Conservation (phyloP, 768 basidiomycete species). For the Mycena latifolia region DNA sequence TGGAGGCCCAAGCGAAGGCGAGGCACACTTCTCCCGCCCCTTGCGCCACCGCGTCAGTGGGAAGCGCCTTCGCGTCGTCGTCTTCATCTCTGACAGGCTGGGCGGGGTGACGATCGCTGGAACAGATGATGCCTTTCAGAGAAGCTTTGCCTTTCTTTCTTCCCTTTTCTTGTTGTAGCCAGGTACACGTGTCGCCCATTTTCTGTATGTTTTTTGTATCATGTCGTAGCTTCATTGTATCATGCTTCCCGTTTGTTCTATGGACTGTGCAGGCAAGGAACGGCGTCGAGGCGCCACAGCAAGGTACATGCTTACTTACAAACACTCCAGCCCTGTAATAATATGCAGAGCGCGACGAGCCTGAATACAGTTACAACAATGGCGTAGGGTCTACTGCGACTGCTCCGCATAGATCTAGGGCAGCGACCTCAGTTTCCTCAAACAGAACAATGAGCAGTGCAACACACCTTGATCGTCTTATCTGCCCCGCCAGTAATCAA, state of each 20-base stretch:
- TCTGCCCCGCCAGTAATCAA: constrained; percentile 97
- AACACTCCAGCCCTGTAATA: background rate
- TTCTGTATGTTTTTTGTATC: background rate
- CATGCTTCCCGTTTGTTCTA: background rate
- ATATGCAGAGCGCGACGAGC: background rate
- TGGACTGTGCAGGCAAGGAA: background rate
- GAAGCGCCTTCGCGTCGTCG: constrained; percentile 15
- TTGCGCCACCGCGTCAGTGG: constrained; percentile 1
- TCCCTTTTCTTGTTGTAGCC: background rate
- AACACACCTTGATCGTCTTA: constrained; percentile 95
- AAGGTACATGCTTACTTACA: background rate
- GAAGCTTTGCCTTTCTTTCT: too few relatives aligned
- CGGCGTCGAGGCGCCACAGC: background rate
- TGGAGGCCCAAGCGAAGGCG: constrained; percentile 34
- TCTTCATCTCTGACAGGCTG: constrained; percentile 60
- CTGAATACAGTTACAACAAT: constrained; percentile 29
- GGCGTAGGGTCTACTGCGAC: constrained; percentile 53
- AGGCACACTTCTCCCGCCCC: constrained; percentile 6
- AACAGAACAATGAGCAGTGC: constrained; percentile 4
- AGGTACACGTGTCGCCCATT: background rate
- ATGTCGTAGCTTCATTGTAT: background rate
- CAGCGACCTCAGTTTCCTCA: background rate
- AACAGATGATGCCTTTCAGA: background rate
- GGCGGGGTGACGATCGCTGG: constrained; percentile 54
- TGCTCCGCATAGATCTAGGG: constrained; percentile 80